Percentiles rank a stretch among this genome's conserved stretches.
Conservation (phyloP, 257 asterid species). For the Mentha longifolia region DNA sequence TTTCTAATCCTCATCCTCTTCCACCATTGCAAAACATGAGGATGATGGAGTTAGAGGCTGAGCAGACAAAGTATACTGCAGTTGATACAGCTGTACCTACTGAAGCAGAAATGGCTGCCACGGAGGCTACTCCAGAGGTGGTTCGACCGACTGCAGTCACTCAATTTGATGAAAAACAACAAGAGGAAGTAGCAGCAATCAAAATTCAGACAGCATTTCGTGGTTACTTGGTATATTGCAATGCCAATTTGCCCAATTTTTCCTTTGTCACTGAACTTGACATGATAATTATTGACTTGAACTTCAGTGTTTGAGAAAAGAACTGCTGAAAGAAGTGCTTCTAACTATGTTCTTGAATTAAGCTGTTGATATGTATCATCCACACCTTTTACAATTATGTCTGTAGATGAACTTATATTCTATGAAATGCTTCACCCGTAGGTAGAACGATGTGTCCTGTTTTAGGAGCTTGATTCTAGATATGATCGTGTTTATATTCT, state of each 20-base stretch:
- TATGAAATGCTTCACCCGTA: neutral
- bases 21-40: constrained; percentile 57
- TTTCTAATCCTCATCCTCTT: constrained; percentile 46
- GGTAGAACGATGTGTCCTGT: too few species aligned
- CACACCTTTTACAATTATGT: neutral
- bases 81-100: constrained; percentile 62
- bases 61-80: constrained; percentile 52
- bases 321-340: neutral
- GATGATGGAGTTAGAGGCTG: constrained; percentile 51
- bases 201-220: constrained; percentile 83
- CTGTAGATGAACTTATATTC: neutral
- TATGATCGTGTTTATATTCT: neutral
- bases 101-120: constrained; percentile 64
- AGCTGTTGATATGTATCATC: constrained; percentile 1
- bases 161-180: constrained; percentile 53
- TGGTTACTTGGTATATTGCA: constrained; percentile 66
- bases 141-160: constrained; percentile 44
- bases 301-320: neutral
- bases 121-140: constrained; percentile 61
- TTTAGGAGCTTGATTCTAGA: neutral
- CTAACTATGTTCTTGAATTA: constrained; percentile 8
- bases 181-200: constrained; percentile 73
- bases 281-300: neutral
- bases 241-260: neutral
- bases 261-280: constrained; percentile 8